These are phyloP conservation scores for Mortierella sp. DNA, from an alignment of 371 early-diverging fungal genomes.

Conservation along the genomic window DNA sequence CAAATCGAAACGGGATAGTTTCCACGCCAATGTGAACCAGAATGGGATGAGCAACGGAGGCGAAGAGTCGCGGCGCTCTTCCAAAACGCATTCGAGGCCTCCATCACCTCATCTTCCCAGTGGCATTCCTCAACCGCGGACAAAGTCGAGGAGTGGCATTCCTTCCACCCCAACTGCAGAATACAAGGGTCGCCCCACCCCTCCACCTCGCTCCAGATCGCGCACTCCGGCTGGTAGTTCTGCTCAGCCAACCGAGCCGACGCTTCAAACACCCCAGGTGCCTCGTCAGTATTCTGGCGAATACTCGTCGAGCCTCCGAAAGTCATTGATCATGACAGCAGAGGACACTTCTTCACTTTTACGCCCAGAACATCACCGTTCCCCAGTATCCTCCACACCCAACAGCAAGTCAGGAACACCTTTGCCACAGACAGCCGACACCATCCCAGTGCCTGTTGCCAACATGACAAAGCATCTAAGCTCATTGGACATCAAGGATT, in stretches of 20 bases:
- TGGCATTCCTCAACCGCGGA: conserved; percentile 41
- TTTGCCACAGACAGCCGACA: conserved; percentile 34
- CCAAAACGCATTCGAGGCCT: conserved; percentile 27
- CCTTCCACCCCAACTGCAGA: conserved; percentile 41
- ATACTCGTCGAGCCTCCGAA: conserved; percentile 32
- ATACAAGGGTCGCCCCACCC: conserved; percentile 33
- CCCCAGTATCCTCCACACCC: conserved; percentile 29
- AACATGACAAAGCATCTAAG: conserved; percentile 42
- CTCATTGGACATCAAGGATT: conserved; percentile 27
- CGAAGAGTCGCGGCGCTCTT: conserved; percentile 22
- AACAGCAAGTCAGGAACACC: conserved; percentile 41
- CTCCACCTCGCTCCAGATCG: conserved; percentile 45
- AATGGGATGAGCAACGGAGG: too few relatives aligned
- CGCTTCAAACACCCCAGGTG: conserved; percentile 36
- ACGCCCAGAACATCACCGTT: conserved; percentile 20
- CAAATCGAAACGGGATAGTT: conserved; percentile 3
- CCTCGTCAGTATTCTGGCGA: conserved; percentile 44
- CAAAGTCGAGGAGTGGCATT: conserved; percentile 44
- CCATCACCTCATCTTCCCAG: conserved; percentile 48
- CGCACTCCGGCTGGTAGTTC: conserved; percentile 43
- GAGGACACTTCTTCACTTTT: background rate
- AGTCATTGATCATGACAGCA: conserved; percentile 22
- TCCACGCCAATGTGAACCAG: conserved; percentile 2
- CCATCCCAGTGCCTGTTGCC: conserved; percentile 38
- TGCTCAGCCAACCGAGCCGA: background rate